phyloP scores from a whole-genome alignment of 2,329 filamentous ascomycete genomes.

The Paramyrothecium roridum region DNA sequence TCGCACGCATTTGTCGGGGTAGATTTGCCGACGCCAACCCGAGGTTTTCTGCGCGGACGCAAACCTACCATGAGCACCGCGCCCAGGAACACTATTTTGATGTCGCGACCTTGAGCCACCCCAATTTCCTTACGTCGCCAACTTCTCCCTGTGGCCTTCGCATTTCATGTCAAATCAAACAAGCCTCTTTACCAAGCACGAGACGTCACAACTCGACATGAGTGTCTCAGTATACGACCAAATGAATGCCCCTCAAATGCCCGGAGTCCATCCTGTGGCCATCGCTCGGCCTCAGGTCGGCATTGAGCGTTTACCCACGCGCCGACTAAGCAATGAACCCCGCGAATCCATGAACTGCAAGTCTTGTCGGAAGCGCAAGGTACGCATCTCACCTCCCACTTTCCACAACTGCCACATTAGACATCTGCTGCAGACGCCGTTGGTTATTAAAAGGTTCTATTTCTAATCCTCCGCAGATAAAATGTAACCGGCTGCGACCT shows the following conservation, averaged over 20 bases:
- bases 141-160: slow-evolving; percentile 1
- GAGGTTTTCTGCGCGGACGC: background rate
- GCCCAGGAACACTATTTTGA: background rate
- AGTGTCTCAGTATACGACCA: slow-evolving; percentile 35
- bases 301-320: slow-evolving; percentile 73
- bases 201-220: slow-evolving; percentile 24
- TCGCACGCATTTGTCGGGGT: too few relatives aligned
- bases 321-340: slow-evolving; percentile 70
- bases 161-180: slow-evolving; percentile 3
- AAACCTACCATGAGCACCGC: background rate
- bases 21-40: background rate
- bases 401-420: background rate
- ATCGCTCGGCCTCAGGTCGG: slow-evolving; percentile 76
- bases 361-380: slow-evolving; percentile 89
- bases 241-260: slow-evolving; percentile 38
- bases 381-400: slow-evolving; percentile 33
- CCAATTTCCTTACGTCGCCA: background rate
- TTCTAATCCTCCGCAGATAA: slow-evolving; percentile 60
- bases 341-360: slow-evolving; percentile 96
- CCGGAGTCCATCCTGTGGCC: slow-evolving; percentile 43
- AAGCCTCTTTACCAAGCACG: background rate
- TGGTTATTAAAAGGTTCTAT: slow-evolving; percentile 2
- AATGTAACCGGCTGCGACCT: slow-evolving; percentile 82
- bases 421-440: background rate
- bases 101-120: background rate